Evolutionary conservation across 192 early-diverging fungal species (phyloP), one percentile per base, ranked within the genome.

Genomic region (Coemansia sp.): DNA sequence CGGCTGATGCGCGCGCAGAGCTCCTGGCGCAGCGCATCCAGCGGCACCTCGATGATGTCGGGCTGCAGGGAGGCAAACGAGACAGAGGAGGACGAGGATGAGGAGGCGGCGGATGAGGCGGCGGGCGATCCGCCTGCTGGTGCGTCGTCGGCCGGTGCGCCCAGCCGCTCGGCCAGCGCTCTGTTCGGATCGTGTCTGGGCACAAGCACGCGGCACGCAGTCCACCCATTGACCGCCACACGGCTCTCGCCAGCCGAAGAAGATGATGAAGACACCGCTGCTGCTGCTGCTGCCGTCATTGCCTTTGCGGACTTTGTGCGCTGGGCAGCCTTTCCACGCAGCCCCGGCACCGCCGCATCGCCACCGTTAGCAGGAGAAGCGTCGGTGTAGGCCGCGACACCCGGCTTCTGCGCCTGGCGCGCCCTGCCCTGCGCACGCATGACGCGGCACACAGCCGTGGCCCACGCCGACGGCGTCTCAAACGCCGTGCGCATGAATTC

Each of bases 201-300:
- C 1, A 84, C 37, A 39, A 56, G 65, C 12, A 89, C 77, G 37
- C 87, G 83, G 58, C 87, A 86, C 9, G 88, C 86, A 6, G 85
- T 87, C 88, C 88, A 89, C 48, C 88, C 88, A 64, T 89, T 89
- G 38, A 88, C 87, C 1, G 87, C 86, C 3, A 88, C 87, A 5
- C 84, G 77, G 47, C 76, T 75, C 57, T 83, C 81, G 38, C 63
- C 59, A 3, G 53, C n/a, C 5, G 58, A 45, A 18, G 39, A 52
- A 4, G 44, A 54, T 3, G 56, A 38, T 48, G 44, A 54, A 7
- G 56, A 38, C 58, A 45, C 41, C 40, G 54, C 44, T 12, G 37
- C 6, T 40, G 41, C 54, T 18, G 57, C 9, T 15, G 56, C 37
- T 40, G 56, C 21, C 1, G 21, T 1, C 39, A 16, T 40, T 12